A percentile compares a stretch with the other conserved stretches of the same genome.
Evolutionary conservation across 768 basidiomycete genomes (phyloP).

Genomic region (Rossbeevera mucosa): DNA sequence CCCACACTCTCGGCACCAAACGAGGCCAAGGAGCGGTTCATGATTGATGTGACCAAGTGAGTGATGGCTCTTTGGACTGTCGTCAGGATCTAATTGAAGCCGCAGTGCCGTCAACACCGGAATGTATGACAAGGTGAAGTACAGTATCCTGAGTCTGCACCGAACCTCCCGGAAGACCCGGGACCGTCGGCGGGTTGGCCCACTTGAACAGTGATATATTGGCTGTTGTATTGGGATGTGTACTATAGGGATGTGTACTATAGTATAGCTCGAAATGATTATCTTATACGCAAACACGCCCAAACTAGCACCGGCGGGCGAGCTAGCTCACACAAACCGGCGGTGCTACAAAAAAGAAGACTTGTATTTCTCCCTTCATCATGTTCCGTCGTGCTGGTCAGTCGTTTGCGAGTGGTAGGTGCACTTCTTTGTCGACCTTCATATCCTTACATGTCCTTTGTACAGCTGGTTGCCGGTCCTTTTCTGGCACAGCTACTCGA

Average conservation of each 20-base stretch:
- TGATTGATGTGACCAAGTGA: conserved; percentile 71
- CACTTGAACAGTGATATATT: conserved; percentile 25
- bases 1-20: conserved; percentile 56
- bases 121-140: conserved; percentile 79
- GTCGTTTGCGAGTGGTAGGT: conserved; percentile 51
- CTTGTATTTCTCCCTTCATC: conserved; percentile 6
- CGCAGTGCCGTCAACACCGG: conserved; percentile 58
- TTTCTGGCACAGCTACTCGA: conserved; percentile 72
- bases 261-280: conserved; percentile 17
- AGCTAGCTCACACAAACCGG: conserved; percentile 12
- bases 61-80: conserved; percentile 25
- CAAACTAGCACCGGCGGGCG: conserved; percentile 22
- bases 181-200: conserved; percentile 47
- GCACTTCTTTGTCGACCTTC: background rate
- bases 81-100: background rate
- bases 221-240: conserved; percentile 6
- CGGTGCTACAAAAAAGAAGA: conserved; percentile 6
- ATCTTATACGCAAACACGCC: conserved; percentile 21
- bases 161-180: conserved; percentile 71
- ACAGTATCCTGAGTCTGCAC: conserved; percentile 65
- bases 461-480: conserved; percentile 68
- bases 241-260: too few species aligned
- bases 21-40: conserved; percentile 65
- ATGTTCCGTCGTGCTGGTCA: conserved; percentile 62
- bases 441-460: background rate